Evolutionary conservation across 1,284 basidiomycete species (phyloP), one percentile per base, ranked within the genome.

Genomic region (Papiliotrema flavescens): DNA sequence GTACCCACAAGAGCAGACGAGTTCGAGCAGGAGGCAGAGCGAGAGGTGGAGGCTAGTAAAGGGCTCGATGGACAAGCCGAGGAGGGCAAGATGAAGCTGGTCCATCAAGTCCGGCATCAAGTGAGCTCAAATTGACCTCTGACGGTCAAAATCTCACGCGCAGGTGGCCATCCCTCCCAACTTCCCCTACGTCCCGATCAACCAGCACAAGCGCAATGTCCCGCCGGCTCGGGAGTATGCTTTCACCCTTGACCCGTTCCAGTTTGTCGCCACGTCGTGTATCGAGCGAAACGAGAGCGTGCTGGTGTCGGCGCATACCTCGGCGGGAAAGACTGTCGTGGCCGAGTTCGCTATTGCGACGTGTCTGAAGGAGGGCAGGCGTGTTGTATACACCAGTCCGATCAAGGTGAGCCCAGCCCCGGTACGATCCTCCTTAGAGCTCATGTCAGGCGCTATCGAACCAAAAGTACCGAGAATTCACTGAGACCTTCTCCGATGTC

Each of bases 311-410:
- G 95, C 95, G 0, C 95, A 98, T 78, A 98, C 95, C 1, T 94
- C 90, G 76, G 95, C 95, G 17, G 95, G 95, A 65, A 98, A 98
- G 79, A 98, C 95, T 2, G 94, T 98, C 53, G 95, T 98, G 52
- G 96, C 96, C 51, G 96, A 99, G 79, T 98, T 98, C 76, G 96
- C 96, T 42, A 98, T 99, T 70, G 96, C 96, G 0, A 92, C 95
- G 69, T 95, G 90, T 80, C 80, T 99, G 63, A 92, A 91, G 67
- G 93, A 97, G 77, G 74, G 74, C n/a, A 64, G 73, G 57, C 83
- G 96, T 75, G 94, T 98, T 57, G 97, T 98, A 58, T 98, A 99
- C 78, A 99, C 96, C 19, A 93, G 89, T 82, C 96, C 96, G 53
- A 99, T 99, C 80, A 99, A 99, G 85, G 93, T 90, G 74, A 73